Evolutionary conservation across 2,329 filamentous ascomycete genomes (phyloP).

Genomic region (Exserohilum turcica): DNA sequence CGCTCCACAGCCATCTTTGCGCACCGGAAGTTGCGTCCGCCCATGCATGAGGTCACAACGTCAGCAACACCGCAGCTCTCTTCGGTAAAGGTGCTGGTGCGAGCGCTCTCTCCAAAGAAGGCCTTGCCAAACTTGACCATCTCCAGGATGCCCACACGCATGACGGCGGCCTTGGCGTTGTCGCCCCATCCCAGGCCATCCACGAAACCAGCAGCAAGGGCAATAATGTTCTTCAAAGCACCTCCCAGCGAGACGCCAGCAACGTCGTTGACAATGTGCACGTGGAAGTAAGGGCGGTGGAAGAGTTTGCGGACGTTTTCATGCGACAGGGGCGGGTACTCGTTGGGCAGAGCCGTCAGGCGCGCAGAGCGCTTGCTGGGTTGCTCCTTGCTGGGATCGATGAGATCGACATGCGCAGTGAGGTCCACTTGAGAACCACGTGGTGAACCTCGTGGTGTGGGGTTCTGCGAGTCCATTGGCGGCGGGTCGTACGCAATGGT

Average conservation of each 20-base stretch:
- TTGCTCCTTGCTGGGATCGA: conserved; percentile 58
- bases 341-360: conserved; percentile 75
- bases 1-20: conserved; percentile 85
- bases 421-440: conserved; percentile 57
- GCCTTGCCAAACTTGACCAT: conserved; percentile 95
- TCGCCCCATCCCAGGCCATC: conserved; percentile 96
- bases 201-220: conserved; percentile 91
- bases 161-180: conserved; percentile 98
- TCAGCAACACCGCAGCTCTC: conserved; percentile 95
- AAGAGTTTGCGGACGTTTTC: conserved; percentile 82
- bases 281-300: conserved; percentile 96
- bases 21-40: conserved; percentile 92
- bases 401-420: conserved; percentile 55
- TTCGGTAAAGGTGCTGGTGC: conserved; percentile 90
- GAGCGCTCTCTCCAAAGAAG: conserved; percentile 85
- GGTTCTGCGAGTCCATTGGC: conserved; percentile 79
- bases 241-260: conserved; percentile 93
- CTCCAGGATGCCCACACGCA: conserved; percentile 93
- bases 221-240: conserved; percentile 96
- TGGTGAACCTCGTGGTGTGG: conserved; percentile 62
- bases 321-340: conserved; percentile 88
- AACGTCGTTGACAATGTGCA: conserved; percentile 92
- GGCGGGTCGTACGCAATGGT: conserved; percentile 96
- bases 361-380: conserved; percentile 67
- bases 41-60: conserved; percentile 89